These are phyloP conservation scores for Blastobotrys illinoisensis DNA, from an alignment of 1,139 yeast species.

Conservation along the genomic window DNA sequence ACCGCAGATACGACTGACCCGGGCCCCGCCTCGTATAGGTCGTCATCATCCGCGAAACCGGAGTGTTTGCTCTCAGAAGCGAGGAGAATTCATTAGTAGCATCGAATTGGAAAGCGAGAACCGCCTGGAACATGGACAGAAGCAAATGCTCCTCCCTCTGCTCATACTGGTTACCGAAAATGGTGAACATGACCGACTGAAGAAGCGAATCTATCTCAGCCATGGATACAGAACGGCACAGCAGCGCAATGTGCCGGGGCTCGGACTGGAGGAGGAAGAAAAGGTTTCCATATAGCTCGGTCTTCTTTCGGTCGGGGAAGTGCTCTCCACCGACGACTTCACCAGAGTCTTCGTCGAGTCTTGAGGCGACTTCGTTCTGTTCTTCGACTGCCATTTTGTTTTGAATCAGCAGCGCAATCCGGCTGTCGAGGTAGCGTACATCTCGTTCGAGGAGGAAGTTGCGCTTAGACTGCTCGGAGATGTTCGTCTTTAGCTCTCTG, in stretches of 20 bases:
- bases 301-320: slow-evolving; percentile 30
- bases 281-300: slow-evolving; percentile 35
- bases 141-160: slow-evolving; percentile 39
- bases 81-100: slow-evolving; percentile 36
- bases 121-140: slow-evolving; percentile 38
- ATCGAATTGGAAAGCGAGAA: slow-evolving; percentile 38
- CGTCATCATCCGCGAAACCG: slow-evolving; percentile 42
- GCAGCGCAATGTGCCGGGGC: slow-evolving; percentile 36
- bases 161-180: slow-evolving; percentile 41
- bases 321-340: slow-evolving; percentile 15
- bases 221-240: slow-evolving; percentile 36
- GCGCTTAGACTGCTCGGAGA: slow-evolving; percentile 36
- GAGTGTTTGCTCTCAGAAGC: slow-evolving; percentile 38
- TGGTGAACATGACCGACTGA: slow-evolving; percentile 41
- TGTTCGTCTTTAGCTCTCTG: slow-evolving; percentile 33
- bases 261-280: slow-evolving; percentile 38
- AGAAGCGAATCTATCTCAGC: slow-evolving; percentile 38
- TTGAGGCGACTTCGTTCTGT: slow-evolving; percentile 34
- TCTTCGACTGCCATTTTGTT: slow-evolving; percentile 39
- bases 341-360: slow-evolving; percentile 25
- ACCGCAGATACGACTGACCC: slow-evolving; percentile 38
- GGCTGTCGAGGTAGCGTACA: slow-evolving; percentile 37
- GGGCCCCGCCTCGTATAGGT: slow-evolving; percentile 40
- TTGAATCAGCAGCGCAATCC: slow-evolving; percentile 39
- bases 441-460: slow-evolving; percentile 39